A percentile compares a stretch with the other conserved stretches of the same genome.
These are phyloP conservation scores for Mariannaea elegans DNA, from an alignment of 2,329 filamentous ascomycete genomes.

Conservation along the genomic window DNA sequence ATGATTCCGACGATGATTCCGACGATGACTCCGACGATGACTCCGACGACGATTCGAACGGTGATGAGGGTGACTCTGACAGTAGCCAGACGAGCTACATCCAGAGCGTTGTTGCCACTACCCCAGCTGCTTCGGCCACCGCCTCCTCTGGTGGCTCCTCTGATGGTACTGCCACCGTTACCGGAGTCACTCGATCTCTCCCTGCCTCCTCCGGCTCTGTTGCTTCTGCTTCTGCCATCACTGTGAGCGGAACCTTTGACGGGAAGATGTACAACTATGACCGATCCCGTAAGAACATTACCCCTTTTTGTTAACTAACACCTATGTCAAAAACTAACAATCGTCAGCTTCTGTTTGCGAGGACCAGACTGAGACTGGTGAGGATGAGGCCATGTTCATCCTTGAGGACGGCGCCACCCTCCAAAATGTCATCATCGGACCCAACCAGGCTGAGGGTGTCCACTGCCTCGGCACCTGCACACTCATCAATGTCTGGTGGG, in stretches of 20 bases:
- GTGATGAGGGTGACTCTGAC: background rate
- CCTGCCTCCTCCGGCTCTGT: conserved; percentile 30
- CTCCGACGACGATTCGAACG: too few species aligned
- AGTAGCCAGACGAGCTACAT: background rate
- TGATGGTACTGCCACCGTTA: conserved; percentile 17
- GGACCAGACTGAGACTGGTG: conserved; percentile 38
- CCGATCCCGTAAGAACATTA: conserved; percentile 32
- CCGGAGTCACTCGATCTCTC: conserved; percentile 31
- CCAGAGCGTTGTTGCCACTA: background rate
- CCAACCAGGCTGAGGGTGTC: conserved; percentile 59
- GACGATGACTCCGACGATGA: too few species aligned
- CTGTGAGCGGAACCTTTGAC: conserved; percentile 32
- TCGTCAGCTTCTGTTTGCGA: conserved; percentile 34
- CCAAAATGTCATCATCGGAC: conserved; percentile 63
- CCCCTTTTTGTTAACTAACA: background rate
- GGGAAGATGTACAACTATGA: conserved; percentile 34
- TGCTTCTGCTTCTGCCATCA: conserved; percentile 28
- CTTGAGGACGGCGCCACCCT: conserved; percentile 59
- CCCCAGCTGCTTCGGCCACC: background rate
- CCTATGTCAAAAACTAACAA: background rate
- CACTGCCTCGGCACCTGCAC: conserved; percentile 59
- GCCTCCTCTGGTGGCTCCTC: conserved; percentile 9
- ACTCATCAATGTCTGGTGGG: conserved; percentile 50
- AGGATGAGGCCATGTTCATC: conserved; percentile 57
- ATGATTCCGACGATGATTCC: too few species aligned